These are phyloP conservation scores for Perilla frutescens DNA, from an alignment of 257 asterid genomes.

Conservation along the genomic window DNA sequence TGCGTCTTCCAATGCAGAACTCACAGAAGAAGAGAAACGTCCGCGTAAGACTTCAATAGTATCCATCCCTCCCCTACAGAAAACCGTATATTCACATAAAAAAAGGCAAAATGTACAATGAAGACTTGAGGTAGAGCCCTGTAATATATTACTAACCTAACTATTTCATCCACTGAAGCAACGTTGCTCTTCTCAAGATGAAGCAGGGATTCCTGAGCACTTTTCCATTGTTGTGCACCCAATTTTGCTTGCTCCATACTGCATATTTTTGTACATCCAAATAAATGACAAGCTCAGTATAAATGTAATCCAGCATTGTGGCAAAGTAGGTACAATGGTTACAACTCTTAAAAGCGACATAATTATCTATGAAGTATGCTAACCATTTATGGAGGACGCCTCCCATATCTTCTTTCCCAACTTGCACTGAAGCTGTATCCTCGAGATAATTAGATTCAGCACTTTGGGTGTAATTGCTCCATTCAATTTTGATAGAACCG, in stretches of 20 bases:
- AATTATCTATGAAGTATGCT: conserved; percentile 24
- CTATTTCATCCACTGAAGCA: conserved; percentile 72
- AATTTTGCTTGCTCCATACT: conserved; percentile 86
- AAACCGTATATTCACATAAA: conserved; percentile 13
- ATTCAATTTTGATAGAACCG: conserved; percentile 68
- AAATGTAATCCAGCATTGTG: not conserved
- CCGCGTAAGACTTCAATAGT: conserved; percentile 71
- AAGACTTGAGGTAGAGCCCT: conserved; percentile 13
- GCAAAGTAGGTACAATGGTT: not conserved
- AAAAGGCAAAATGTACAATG: conserved; percentile 4
- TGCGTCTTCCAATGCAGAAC: conserved; percentile 76
- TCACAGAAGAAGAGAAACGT: conserved; percentile 75
- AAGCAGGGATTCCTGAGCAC: conserved; percentile 79
- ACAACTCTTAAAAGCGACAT: not conserved
- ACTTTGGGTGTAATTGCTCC: conserved; percentile 63
- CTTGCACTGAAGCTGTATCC: conserved; percentile 75
- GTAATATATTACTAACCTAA: conserved; percentile 56
- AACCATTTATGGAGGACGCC: conserved; percentile 77
- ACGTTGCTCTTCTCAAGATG: conserved; percentile 74
- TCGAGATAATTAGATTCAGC: conserved; percentile 75
- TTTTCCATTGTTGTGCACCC: conserved; percentile 86
- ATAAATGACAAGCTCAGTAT: conserved; percentile 17
- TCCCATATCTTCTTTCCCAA: conserved; percentile 74
- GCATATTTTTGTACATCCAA: conserved; percentile 36
- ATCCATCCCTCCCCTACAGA: conserved; percentile 77